Conservation (phyloP, 306 rosid genomes). For the Lathyrus aphaca region DNA sequence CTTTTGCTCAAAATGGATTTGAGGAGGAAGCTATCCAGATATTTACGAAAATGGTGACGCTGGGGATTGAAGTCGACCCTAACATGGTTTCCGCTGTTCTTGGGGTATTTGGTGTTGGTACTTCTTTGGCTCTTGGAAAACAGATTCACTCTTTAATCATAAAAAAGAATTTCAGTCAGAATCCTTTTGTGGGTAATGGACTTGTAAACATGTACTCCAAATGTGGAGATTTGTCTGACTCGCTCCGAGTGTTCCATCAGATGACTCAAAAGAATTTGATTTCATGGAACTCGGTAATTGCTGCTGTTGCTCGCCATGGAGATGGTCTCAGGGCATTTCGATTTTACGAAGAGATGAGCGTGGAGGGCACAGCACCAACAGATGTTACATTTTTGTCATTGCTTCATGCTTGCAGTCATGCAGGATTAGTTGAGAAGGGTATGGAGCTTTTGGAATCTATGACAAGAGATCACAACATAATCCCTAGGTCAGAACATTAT, state of each 20-base stretch:
- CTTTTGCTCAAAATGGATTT: constrained; percentile 80
- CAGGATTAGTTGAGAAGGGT: constrained; percentile 78
- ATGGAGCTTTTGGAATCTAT: constrained; percentile 72
- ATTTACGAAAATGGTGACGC: constrained; percentile 68
- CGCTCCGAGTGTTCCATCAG: constrained; percentile 54
- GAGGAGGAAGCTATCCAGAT: constrained; percentile 82
- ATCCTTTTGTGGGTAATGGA: constrained; percentile 77
- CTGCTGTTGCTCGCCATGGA: constrained; percentile 88
- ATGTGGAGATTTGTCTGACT: constrained; percentile 73
- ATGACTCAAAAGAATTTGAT: constrained; percentile 65
- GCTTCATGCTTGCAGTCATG: constrained; percentile 91
- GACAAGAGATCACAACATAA: constrained; percentile 63
- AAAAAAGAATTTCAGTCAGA: constrained; percentile 62
- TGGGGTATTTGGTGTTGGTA: constrained; percentile 78
- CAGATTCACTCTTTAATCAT: constrained; percentile 71
- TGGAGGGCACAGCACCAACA: constrained; percentile 57
- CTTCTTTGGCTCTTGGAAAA: constrained; percentile 72
- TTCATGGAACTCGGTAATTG: constrained; percentile 90
- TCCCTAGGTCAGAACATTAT: constrained; percentile 75
- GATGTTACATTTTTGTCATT: constrained; percentile 83
- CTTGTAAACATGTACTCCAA: constrained; percentile 93
- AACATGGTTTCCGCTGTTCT: constrained; percentile 78
- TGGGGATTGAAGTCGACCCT: constrained; percentile 67
- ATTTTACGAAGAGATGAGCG: constrained; percentile 65
- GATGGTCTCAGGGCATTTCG: constrained; percentile 66